Evolutionary conservation across 2,329 filamentous ascomycete species (phyloP).

Genomic region (Cladosporium sp.): DNA sequence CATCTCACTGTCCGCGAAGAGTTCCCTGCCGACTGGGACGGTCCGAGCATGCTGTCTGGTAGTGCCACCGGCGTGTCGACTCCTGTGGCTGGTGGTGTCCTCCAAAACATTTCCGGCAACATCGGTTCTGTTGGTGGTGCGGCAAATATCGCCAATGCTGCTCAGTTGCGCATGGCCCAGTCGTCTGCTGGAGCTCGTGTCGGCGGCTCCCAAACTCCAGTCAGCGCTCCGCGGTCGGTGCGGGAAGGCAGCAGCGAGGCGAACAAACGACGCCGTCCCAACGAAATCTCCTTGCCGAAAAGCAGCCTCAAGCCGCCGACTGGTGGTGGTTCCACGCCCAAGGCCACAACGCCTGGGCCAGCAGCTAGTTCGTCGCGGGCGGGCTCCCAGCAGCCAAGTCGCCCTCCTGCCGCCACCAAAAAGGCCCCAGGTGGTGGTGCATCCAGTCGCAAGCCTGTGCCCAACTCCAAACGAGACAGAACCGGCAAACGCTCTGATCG

Average conservation of each 20-base stretch:
- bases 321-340: conserved; percentile 62
- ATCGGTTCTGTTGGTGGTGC: conserved; percentile 43
- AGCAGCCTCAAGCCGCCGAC: conserved; percentile 57
- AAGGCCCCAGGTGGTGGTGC: conserved; percentile 3
- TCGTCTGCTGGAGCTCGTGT: conserved; percentile 23
- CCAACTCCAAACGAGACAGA: background rate
- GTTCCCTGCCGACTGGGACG: conserved; percentile 54
- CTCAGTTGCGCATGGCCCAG: conserved; percentile 42
- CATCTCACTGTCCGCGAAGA: conserved; percentile 57
- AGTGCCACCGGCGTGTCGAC: conserved; percentile 31
- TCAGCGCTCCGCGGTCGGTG: conserved; percentile 23
- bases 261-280: conserved; percentile 57
- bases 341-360: conserved; percentile 49
- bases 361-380: conserved; percentile 47
- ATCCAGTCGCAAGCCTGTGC: conserved; percentile 1
- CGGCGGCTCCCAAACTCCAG: conserved; percentile 21
- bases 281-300: conserved; percentile 48
- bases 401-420: conserved; percentile 11
- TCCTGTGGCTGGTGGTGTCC: conserved; percentile 42
- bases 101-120: conserved; percentile 55
- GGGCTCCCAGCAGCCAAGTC: conserved; percentile 54
- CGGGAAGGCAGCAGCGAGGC: conserved; percentile 41
- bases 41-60: conserved; percentile 54
- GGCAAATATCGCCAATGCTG: conserved; percentile 50
- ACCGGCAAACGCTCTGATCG: conserved; percentile 10